Evolutionary conservation across 2,329 filamentous ascomycete genomes (phyloP).

Genomic region (Fusarium heterosporum): DNA sequence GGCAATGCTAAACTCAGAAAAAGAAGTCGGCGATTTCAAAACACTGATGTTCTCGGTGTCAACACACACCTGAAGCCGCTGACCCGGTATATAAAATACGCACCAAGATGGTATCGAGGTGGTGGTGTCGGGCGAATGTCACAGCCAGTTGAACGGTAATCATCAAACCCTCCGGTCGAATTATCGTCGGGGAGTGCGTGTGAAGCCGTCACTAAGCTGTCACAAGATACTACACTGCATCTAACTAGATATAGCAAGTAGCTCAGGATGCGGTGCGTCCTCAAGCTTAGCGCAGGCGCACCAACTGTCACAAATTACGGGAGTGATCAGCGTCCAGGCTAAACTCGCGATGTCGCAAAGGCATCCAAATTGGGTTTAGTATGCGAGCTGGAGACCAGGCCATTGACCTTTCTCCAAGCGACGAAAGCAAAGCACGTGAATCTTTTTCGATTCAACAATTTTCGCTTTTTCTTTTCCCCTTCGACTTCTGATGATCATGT

Average conservation of each 20-base stretch:
- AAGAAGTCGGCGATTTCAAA: not conserved
- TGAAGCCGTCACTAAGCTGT: slow-evolving; percentile 1
- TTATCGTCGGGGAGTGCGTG: not conserved
- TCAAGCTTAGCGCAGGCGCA: not conserved
- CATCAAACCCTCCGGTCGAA: not conserved
- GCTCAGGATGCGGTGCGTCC: not conserved
- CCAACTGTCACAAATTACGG: not conserved
- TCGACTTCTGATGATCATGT: not conserved
- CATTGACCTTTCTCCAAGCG: not conserved
- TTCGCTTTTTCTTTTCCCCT: not conserved
- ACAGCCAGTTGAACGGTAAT: not conserved
- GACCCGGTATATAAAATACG: not conserved
- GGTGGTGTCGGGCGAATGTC: not conserved
- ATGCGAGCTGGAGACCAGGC: slow-evolving; percentile 32
- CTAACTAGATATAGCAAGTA: not conserved
- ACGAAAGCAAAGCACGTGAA: not conserved
- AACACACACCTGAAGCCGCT: not conserved
- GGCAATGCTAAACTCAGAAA: not conserved
- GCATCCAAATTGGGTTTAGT: slow-evolving; percentile 39
- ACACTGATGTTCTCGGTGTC: not conserved
- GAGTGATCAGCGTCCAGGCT: slow-evolving; percentile 10
- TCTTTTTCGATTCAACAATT: not conserved
- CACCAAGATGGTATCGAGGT: not conserved
- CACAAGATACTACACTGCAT: not conserved
- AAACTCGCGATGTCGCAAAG: slow-evolving; percentile 36